Evolutionary conservation across 2,329 filamentous ascomycete species (phyloP), one percentile per base, ranked within the genome.

Genomic region (Decorospora gaudefroyi): DNA sequence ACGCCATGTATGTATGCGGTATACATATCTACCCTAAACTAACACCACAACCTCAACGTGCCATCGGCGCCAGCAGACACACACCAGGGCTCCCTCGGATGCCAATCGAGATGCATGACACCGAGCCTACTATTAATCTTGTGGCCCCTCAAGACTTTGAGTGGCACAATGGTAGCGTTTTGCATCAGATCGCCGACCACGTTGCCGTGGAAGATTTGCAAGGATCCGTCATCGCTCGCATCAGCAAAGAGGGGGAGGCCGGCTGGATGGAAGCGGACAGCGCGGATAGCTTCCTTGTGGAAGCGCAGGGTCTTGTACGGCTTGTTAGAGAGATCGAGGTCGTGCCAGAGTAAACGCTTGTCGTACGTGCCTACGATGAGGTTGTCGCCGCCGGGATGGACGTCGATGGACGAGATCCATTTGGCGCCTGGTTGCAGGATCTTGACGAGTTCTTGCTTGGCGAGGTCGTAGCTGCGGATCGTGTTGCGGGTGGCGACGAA

Each of bases 241-340:
- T 97, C 92, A 0, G 91, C 93, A 64, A 99, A 97, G 23, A 99
- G 78, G 12, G 93, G 91, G 50, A 85, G 82, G 6, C 78, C 78
- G 48, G 84, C 83, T 45, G 85, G 84, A 72, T 99, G 95, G 73
- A 88, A 99, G 58, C 83, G 85, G 42, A 96, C 93, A 9, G 86
- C 84, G 33, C 95, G 83, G 62, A 99, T 95, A 31, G 93, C 93
- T 72, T 95, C 88, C 49, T 83, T 76, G 74, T 99, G 93, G 76
- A 97, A 99, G 36, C 93, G 83, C 74, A 99, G 85, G 1, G 92
- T 97, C 78, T 96, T 96, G 78, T 95, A 97, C 0, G 93, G 93
- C 35, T 89, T 84, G 52, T 82, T 85, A 1, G 89, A 93, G 23
- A 99, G 82, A 58, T 99, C 93, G 40, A 97, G 80, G 73, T 99